phyloP scores from a whole-genome alignment of 2,329 filamentous ascomycete species.

The Ophioceras dolichostomum region DNA sequence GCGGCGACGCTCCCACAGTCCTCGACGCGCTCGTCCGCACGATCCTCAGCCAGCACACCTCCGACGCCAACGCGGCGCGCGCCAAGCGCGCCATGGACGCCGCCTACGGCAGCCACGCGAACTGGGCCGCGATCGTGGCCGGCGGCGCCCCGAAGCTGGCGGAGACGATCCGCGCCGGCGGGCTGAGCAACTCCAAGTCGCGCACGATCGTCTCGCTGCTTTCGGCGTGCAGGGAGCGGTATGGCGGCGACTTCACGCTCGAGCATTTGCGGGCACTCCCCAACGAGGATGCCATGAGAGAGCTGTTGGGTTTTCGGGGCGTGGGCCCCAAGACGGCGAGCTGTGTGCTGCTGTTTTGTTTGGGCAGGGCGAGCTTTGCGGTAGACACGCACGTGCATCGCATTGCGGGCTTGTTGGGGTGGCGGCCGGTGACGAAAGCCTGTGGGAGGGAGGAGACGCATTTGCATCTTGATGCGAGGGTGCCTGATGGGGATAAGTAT shows the following conservation, averaged over 20 bases:
- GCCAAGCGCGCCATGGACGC: constrained; percentile 45
- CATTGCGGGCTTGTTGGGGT: constrained; percentile 38
- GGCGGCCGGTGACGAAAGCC: constrained; percentile 40
- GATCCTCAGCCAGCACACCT: constrained; percentile 37
- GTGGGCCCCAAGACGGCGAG: constrained; percentile 46
- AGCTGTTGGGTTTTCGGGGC: constrained; percentile 36
- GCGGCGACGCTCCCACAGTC: constrained; percentile 42
- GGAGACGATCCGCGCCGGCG: constrained; percentile 57
- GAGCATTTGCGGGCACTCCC: constrained; percentile 34
- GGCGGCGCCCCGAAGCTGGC: constrained; percentile 49
- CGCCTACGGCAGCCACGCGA: constrained; percentile 56
- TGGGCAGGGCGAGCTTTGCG: constrained; percentile 39
- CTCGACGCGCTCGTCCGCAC: constrained; percentile 42
- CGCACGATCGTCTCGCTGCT: constrained; percentile 63
- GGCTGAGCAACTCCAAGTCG: constrained; percentile 58
- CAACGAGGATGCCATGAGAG: constrained; percentile 34
- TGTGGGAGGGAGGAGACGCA: constrained; percentile 34
- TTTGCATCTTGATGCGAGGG: constrained; percentile 36
- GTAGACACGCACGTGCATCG: constrained; percentile 46
- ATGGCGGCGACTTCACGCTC: constrained; percentile 27
- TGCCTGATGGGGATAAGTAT: constrained; percentile 42
- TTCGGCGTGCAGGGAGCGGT: constrained; percentile 45
- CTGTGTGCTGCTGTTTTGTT: constrained; percentile 43
- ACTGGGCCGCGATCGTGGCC: constrained; percentile 60
- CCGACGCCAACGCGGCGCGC: constrained; percentile 50